Percentiles rank a stretch among this genome's conserved stretches.
phyloP scores from a whole-genome alignment of 225 moss, liverwort and hornwort genomes.

The Thuidium tamariscinum region DNA sequence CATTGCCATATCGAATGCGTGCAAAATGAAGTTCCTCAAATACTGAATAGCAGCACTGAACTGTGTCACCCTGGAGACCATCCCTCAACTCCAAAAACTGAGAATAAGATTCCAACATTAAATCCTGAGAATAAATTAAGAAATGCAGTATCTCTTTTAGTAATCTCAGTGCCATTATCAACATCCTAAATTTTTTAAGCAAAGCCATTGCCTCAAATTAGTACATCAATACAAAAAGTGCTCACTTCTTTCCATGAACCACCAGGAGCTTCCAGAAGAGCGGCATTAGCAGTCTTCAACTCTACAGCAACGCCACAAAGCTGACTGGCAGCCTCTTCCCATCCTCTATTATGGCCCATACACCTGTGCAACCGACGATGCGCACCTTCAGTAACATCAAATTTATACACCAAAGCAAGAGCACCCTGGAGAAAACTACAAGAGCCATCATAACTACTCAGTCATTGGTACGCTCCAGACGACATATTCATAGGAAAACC shows the following conservation, averaged over 20 bases:
- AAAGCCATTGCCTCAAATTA: not conserved
- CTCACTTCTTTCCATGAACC: constrained; percentile 90
- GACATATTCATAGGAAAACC: not conserved
- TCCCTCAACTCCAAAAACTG: not conserved
- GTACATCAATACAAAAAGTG: not conserved
- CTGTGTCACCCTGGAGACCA: not conserved
- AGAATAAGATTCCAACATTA: not conserved
- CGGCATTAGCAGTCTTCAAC: constrained; percentile 93
- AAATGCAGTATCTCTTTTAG: not conserved
- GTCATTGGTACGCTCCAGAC: not conserved
- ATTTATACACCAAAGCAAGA: not conserved
- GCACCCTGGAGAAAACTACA: not conserved
- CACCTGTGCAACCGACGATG: constrained; percentile 51
- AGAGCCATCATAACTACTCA: not conserved
- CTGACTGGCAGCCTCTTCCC: constrained; percentile 96
- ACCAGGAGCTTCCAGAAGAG: constrained; percentile 81
- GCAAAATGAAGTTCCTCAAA: not conserved
- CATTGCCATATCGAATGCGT: not conserved
- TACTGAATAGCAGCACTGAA: not conserved
- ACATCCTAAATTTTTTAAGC: not conserved
- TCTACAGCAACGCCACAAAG: constrained; percentile 75
- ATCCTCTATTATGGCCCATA: constrained; percentile 97
- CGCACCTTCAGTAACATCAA: not conserved
- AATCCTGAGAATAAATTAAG: not conserved
- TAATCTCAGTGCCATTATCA: not conserved